phyloP scores from a whole-genome alignment of 371 early-diverging fungal genomes.

The Mucor mucedo region DNA sequence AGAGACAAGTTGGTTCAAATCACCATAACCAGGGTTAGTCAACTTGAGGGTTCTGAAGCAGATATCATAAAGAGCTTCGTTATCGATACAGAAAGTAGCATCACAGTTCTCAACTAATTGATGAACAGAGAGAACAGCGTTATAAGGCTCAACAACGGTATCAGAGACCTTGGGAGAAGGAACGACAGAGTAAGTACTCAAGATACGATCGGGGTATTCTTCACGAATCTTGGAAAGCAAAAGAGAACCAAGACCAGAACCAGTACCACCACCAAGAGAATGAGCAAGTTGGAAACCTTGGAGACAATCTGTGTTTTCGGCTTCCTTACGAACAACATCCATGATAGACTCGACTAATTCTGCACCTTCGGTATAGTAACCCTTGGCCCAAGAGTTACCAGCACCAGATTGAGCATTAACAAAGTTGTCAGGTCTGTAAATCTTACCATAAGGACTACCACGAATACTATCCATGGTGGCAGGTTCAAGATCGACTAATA shows the following conservation, averaged over 20 bases:
- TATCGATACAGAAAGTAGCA: slow-evolving; percentile 99
- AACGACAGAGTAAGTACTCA: slow-evolving; percentile 93
- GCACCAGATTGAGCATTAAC: slow-evolving; percentile 90
- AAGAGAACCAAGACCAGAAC: slow-evolving; percentile 91
- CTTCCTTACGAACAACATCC: slow-evolving; percentile 89
- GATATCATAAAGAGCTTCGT: slow-evolving; percentile 95
- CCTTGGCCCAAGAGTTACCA: slow-evolving; percentile 96
- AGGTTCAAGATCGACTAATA: slow-evolving; percentile 99
- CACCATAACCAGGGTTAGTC: slow-evolving; percentile 80
- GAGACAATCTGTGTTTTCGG: slow-evolving; percentile 86
- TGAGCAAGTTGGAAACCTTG: slow-evolving; percentile 93
- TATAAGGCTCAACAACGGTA: slow-evolving; percentile 96
- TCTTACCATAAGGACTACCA: slow-evolving; percentile 71
- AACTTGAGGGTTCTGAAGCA: slow-evolving; percentile 89
- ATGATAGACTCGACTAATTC: slow-evolving; percentile 87
- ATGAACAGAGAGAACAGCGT: slow-evolving; percentile 88
- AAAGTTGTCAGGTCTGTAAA: slow-evolving; percentile 92
- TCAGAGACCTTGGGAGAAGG: slow-evolving; percentile 95
- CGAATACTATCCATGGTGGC: slow-evolving; percentile 98
- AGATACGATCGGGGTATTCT: slow-evolving; percentile 94
- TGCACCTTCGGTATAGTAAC: slow-evolving; percentile 94
- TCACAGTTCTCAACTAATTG: slow-evolving; percentile 94
- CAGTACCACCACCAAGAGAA: slow-evolving; percentile 93
- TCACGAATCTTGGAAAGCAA: slow-evolving; percentile 92
- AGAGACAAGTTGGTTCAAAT: slow-evolving; percentile 86